Evolutionary conservation across 306 rosid species (phyloP), one percentile per base, ranked within the genome.

Genomic region (Quercus suber): DNA sequence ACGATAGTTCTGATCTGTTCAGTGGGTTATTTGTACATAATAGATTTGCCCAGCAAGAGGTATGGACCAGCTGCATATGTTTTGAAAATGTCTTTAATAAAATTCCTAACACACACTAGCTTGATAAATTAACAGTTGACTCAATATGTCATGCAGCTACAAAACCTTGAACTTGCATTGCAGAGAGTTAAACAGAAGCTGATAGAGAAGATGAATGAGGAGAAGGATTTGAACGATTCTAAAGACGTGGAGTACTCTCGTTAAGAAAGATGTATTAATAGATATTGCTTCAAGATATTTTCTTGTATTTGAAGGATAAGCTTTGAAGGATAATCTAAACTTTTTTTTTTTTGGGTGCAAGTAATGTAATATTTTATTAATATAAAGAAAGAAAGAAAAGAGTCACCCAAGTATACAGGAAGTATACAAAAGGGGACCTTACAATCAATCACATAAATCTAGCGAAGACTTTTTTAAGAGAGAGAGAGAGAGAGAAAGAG

Each of bases 1-100:
- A 80, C 30, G 60, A 78, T 31, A 86, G 91, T 77, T 86, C 73
- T 79, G 96, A 91, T 75, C 84, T 91, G 80, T 89, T 78, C 23
- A 82, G 82, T 51, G 96, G 96, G 75, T 59, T 87, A 56, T 89
- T 76, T 77, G 9, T 70, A 49, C 73, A 78, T 23, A 91, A 89
- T 78, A 84, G 86, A 76, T 89, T 89, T 65, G 90, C 96, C 84
- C 80, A 79, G 67, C 91, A 87, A 83, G 93, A 89, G 96, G 96
- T 89, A 86, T 25, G 69, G 20, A 83, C 71, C 61, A 31, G 27
- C 59, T 37, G 2, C 6, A 69, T 55, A 41, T 73, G 28, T 63
- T 71, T 76, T 51, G 61, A 45, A 61, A 49, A 49, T 67, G 25
- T 21, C 31, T 58, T 31, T 25, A 57, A 52, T 57, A 18, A 43